Conservation (phyloP, 371 early-diverging fungal genomes). For the Umbelopsis sp. region DNA sequence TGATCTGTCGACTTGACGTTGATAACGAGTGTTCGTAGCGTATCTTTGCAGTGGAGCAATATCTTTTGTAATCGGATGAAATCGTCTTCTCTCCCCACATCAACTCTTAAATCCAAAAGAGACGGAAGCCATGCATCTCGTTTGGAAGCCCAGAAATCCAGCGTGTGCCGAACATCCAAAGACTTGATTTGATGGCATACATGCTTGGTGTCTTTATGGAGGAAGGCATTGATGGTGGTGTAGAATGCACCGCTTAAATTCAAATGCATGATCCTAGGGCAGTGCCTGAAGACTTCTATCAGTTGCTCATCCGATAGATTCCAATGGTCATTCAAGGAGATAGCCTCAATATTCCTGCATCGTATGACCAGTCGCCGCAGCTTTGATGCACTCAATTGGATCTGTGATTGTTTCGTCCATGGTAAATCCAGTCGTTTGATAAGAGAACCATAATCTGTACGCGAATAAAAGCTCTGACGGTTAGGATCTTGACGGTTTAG, state of each 20-base stretch:
- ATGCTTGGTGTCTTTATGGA: neutral
- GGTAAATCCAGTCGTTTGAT: neutral
- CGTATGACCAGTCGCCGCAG: neutral
- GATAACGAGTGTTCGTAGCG: neutral
- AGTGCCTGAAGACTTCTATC: neutral
- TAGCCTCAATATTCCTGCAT: neutral
- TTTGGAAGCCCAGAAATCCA: neutral
- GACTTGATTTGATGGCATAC: neutral
- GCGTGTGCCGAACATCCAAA: neutral
- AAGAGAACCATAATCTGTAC: neutral
- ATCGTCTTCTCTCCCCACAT: neutral
- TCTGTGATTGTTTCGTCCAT: neutral
- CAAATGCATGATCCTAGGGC: neutral
- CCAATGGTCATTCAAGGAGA: neutral
- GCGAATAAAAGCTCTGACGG: slow-evolving; percentile 4
- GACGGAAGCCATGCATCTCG: neutral
- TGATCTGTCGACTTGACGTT: neutral
- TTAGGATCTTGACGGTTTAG: neutral
- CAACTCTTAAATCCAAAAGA: neutral
- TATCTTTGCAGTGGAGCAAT: neutral
- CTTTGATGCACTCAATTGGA: neutral
- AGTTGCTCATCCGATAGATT: neutral
- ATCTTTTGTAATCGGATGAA: neutral
- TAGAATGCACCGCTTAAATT: neutral
- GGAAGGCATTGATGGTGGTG: neutral